These are phyloP conservation scores for Xylaria telfairii DNA, from an alignment of 495 filamentous ascomycete genomes.

Conservation along the genomic window DNA sequence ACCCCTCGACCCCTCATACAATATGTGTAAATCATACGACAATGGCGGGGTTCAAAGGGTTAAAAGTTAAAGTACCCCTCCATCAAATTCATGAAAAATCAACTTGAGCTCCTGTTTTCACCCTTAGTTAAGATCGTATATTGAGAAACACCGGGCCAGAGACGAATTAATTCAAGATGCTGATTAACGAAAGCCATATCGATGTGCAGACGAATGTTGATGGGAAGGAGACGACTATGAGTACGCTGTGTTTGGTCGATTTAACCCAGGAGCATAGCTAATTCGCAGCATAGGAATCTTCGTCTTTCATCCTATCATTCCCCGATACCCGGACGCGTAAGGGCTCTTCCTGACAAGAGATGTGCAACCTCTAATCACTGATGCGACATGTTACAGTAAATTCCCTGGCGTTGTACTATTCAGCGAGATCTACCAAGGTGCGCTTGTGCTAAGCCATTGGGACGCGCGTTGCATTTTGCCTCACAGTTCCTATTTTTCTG, in stretches of 20 bases:
- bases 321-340: conserved; percentile 81
- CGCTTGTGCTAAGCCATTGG: conserved; percentile 4
- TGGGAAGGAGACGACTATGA: conserved; percentile 56
- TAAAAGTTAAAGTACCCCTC: neutral
- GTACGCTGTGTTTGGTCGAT: conserved; percentile 34
- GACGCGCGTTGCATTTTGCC: conserved; percentile 1
- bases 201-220: conserved; percentile 50
- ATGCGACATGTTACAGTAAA: conserved; percentile 51
- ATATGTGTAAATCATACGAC: conserved; percentile 4
- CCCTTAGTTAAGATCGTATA: neutral
- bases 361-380: conserved; percentile 22
- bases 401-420: conserved; percentile 93
- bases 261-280: conserved; percentile 27
- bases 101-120: conserved; percentile 1
- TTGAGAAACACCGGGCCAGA: neutral
- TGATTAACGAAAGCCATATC: conserved; percentile 52
- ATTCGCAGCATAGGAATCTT: conserved; percentile 70
- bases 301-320: conserved; percentile 84
- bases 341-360: conserved; percentile 27
- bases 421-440: conserved; percentile 96
- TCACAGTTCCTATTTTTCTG: conserved; percentile 26
- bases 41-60: conserved; percentile 17
- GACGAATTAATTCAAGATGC: conserved; percentile 41
- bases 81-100: neutral
- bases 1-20: conserved; percentile 20